Conservation (phyloP, 2,329 filamentous ascomycete species). For the Blastomyces gilchristii region DNA sequence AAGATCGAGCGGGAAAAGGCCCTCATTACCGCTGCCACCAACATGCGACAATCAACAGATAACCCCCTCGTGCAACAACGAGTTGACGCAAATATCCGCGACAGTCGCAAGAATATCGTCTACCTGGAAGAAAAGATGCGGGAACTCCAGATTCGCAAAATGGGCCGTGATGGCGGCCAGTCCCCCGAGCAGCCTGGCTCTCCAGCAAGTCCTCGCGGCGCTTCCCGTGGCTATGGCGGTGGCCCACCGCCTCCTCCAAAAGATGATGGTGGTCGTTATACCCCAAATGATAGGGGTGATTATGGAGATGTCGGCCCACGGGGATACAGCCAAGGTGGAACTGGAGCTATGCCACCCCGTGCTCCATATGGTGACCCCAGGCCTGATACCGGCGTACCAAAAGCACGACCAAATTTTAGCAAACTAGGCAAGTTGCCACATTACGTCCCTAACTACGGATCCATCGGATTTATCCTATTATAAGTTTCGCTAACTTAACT, state of each 20-base stretch:
- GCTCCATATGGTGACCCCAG: constrained; percentile 68
- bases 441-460: background rate
- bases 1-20: constrained; percentile 98
- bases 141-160: constrained; percentile 73
- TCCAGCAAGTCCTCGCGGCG: constrained; percentile 40
- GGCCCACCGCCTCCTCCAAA: constrained; percentile 56
- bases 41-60: constrained; percentile 91
- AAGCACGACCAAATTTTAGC: constrained; percentile 78
- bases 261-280: constrained; percentile 54
- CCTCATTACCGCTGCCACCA: constrained; percentile 84
- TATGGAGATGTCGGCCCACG: constrained; percentile 49
- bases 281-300: constrained; percentile 47
- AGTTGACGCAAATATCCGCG: constrained; percentile 87
- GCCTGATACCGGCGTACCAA: constrained; percentile 57
- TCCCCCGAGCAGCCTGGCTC: constrained; percentile 19
- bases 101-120: constrained; percentile 83
- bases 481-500: constrained; percentile 4
- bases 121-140: constrained; percentile 90
- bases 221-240: constrained; percentile 30
- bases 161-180: constrained; percentile 42
- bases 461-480: background rate
- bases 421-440: constrained; percentile 64
- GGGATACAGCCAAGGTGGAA: constrained; percentile 50
- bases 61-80: constrained; percentile 85
- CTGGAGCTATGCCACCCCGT: constrained; percentile 68